A percentile compares a stretch with the other conserved stretches of the same genome.
phyloP scores from a whole-genome alignment of 495 filamentous ascomycete species.

The Friedmanniomyces endolithicus region DNA sequence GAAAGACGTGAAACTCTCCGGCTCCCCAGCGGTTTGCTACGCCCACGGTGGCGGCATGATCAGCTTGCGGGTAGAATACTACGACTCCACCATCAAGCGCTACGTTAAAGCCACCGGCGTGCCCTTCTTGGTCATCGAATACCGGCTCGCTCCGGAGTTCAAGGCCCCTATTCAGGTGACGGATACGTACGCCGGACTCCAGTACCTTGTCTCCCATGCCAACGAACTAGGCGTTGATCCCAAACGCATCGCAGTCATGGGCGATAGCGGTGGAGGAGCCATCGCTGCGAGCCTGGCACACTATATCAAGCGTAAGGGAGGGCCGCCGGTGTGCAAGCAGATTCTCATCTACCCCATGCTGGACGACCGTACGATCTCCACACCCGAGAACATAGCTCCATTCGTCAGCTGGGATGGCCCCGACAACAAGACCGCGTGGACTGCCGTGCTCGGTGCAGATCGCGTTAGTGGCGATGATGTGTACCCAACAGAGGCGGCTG shows the following conservation, averaged over 20 bases:
- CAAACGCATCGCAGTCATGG: conserved; percentile 19
- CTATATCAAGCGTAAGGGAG: conserved; percentile 19
- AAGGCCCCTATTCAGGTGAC: conserved; percentile 17
- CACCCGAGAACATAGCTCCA: conserved; percentile 5
- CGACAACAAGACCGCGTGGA: conserved; percentile 16
- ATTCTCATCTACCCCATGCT: conserved; percentile 41
- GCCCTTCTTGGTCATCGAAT: conserved; percentile 29
- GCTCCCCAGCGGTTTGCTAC: conserved; percentile 11
- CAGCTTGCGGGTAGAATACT: background rate
- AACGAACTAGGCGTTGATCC: conserved; percentile 24
- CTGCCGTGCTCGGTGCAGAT: conserved; percentile 11
- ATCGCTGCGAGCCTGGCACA: conserved; percentile 21
- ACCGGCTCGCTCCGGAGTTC: conserved; percentile 26
- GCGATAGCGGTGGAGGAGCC: conserved; percentile 25
- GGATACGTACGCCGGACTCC: conserved; percentile 25
- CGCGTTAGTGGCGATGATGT: background rate
- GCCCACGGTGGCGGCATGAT: conserved; percentile 21
- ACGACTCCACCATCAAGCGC: conserved; percentile 6
- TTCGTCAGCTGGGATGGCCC: conserved; percentile 6
- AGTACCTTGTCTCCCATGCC: conserved; percentile 20
- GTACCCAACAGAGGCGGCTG: conserved; percentile 3
- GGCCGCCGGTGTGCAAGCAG: conserved; percentile 35
- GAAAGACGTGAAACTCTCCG: conserved; percentile 2
- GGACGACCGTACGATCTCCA: conserved; percentile 27
- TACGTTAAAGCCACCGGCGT: conserved; percentile 16